Percentiles rank a stretch among this genome's conserved stretches.
Evolutionary conservation across 257 asterid genomes (phyloP).

Genomic region (Gentiana dahurica): DNA sequence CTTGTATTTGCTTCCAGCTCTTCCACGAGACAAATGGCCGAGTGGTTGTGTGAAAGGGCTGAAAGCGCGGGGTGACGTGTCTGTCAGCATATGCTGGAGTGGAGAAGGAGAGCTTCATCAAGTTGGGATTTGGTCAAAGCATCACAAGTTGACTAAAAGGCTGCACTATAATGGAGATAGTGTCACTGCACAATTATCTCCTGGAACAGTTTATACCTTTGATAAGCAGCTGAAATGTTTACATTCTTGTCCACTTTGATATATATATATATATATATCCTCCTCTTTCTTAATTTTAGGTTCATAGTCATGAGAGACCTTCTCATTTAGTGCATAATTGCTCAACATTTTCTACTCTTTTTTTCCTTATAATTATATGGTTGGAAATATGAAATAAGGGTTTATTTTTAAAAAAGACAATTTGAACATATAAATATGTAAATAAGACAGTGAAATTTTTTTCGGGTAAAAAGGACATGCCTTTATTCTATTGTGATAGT

Average conservation of each 20-base stretch:
- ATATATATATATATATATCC: too few species aligned
- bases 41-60: slow-evolving; percentile 57
- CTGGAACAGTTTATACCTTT: slow-evolving; percentile 49
- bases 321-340: too few species aligned
- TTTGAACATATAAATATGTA: too few species aligned
- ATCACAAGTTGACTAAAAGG: slow-evolving; percentile 22
- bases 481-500: too few species aligned
- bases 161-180: slow-evolving; percentile 41
- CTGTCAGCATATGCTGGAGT: slow-evolving; percentile 55
- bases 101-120: slow-evolving; percentile 46
- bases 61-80: slow-evolving; percentile 53
- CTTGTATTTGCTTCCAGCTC: slow-evolving; percentile 64
- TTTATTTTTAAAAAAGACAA: too few species aligned
- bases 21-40: slow-evolving; percentile 59
- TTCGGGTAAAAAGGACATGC: too few species aligned
- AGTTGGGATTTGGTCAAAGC: slow-evolving; percentile 45
- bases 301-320: too few species aligned
- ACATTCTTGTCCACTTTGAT: slow-evolving; percentile 15
- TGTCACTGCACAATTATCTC: slow-evolving; percentile 22
- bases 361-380: too few species aligned
- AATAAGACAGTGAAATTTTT: too few species aligned
- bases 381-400: too few species aligned
- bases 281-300: too few species aligned
- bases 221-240: slow-evolving; percentile 42
- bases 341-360: too few species aligned